Percentiles rank a stretch among this genome's conserved stretches.
phyloP scores from a whole-genome alignment of 2,329 filamentous ascomycete genomes.

The Lachnellula suecica region DNA sequence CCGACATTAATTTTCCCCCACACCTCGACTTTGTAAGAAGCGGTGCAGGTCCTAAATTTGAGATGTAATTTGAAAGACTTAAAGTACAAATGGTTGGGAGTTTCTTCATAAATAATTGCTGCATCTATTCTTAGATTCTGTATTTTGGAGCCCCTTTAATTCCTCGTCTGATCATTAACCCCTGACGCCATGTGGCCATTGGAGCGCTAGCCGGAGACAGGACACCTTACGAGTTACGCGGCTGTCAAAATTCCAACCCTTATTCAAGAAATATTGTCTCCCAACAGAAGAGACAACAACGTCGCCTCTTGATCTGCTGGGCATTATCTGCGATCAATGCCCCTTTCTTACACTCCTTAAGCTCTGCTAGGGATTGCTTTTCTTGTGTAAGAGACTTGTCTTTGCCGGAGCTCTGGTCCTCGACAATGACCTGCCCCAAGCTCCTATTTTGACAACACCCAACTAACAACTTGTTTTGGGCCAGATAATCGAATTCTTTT shows the following conservation, averaged over 20 bases:
- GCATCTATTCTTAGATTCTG: slow-evolving; percentile 23
- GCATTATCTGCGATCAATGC: slow-evolving; percentile 24
- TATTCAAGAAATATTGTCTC: slow-evolving; percentile 3
- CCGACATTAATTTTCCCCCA: too few relatives aligned
- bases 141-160: slow-evolving; percentile 10
- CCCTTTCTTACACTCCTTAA: slow-evolving; percentile 24
- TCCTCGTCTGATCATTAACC: background rate
- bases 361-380: slow-evolving; percentile 7
- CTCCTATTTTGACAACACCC: slow-evolving; percentile 9
- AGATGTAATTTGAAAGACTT: too few relatives aligned
- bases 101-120: background rate
- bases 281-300: slow-evolving; percentile 10
- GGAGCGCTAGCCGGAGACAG: background rate
- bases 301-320: slow-evolving; percentile 25
- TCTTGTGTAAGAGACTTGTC: slow-evolving; percentile 2
- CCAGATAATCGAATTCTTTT: slow-evolving; percentile 15
- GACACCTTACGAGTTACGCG: slow-evolving; percentile 11
- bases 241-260: slow-evolving; percentile 10
- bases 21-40: too few relatives aligned
- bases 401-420: slow-evolving; percentile 2
- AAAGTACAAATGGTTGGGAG: too few relatives aligned
- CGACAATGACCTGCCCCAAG: slow-evolving; percentile 2
- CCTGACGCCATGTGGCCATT: slow-evolving; percentile 4
- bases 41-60: too few relatives aligned
- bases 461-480: slow-evolving; percentile 18